Base-by-base conservation (phyloP, 2,329 filamentous ascomycete species). In the Alternaria sp. region DNA sequence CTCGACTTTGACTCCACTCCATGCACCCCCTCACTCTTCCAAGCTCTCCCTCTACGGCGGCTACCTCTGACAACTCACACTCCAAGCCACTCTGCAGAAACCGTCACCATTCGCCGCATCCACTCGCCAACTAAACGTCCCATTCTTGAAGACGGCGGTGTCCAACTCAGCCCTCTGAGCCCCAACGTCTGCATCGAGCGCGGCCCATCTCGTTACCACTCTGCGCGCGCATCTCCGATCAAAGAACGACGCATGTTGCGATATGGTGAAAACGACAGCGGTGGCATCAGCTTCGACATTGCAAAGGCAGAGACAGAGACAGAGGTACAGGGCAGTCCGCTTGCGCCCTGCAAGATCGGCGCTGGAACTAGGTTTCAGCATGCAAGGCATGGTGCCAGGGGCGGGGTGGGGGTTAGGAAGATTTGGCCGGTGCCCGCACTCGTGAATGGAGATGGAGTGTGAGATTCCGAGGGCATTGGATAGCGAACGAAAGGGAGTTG, bases 101-200 rank as follows among this genome's bases (percentile, higher is more conserved):
- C 51, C 6, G 44, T 40, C 11, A 46, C 37, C 6, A 14, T 33
- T 5, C 46, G 33, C 11, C 29, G 14, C 10, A 31, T 28, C 26
- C 21, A 13, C 14, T 6, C 28, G 26, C 39, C 42, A 14, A 37
- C 13, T 11, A 54, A 37, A 11, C 11, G n/a, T 10, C 3, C 24
- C 3, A 31, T 24, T 17, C 17, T 44, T 13, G 56, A 65, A 33
- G 57, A 67, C 4, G 61, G 51, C 24, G 56, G 48, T 2, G 29
- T 67, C 9, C 59, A 69, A 11, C 31, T 70, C 37, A 68, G 62
- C 33, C 66, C 63, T 10, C 61, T 74, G 2, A 75, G 69, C 40
- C 69, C 73, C 11, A 72, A 75, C 42, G 68, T 75, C 3, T 75
- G 72, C 36, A 63, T 68, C 41, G 67, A 71, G 52, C 72, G 73